Evolutionary conservation across 2,329 filamentous ascomycete genomes (phyloP), one percentile per base, ranked within the genome.

Genomic region (Alternaria angustiovoidea): DNA sequence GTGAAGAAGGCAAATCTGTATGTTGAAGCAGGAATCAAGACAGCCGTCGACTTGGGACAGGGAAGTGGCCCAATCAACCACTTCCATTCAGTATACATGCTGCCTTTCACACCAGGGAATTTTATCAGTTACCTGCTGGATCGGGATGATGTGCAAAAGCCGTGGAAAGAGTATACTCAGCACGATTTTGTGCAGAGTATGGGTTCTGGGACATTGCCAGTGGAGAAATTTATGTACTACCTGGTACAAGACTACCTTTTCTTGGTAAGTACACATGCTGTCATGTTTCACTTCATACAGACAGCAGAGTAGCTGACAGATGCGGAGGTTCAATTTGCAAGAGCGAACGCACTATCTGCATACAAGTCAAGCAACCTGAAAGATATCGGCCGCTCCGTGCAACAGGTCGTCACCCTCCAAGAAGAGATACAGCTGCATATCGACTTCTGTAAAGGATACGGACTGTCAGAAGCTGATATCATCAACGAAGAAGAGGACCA

Each of bases 191-290:
- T 96, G 42, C 83, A 89, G 71, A 87, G 86, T 14, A 83, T 98
- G 73, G 93, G 91, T 0, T 84, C 90, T 59, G 93, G 93, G 0
- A 90, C 86, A 7, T 81, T 98, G 20, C 90, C 91, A 0, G 69
- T 90, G 1, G 87, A 91, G 43, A 89, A 88, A 0, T 98, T 97
- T 83, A 95, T 93, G 77, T 86, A 90, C 39, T 98, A 97, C 75
- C 87, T 98, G 57, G 85, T 95, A 9, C 94, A 98, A 71, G 94
- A 98, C 72, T 97, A 97, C 72, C 83, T 97, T 5, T 98, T 95
- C 73, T 81, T 97, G 43, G 91, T 95, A 70, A 42, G 84, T 73
- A 32, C 34, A 26, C 14, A 14, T 18, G 2, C 18, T 32, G 39
- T 12, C 41, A 32, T 39, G 7, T 5, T 42, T 30, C n/a, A 26